Conservation (phyloP, 352 stramenopile genomes). For the Phytophthora meadii region DNA sequence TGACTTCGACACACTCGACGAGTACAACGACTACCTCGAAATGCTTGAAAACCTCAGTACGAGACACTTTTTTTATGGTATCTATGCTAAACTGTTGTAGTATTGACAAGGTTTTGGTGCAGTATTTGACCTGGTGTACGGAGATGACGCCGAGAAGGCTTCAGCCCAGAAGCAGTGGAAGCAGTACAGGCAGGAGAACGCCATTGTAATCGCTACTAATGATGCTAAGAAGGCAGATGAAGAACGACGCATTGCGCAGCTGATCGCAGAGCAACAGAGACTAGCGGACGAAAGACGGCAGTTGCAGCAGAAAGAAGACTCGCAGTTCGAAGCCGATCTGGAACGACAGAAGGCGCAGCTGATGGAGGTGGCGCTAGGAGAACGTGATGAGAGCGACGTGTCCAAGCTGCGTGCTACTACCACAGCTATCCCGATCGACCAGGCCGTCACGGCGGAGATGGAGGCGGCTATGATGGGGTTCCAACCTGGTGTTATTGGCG, state of each 20-base stretch:
- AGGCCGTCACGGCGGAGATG: conserved; percentile 89
- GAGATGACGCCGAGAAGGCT: conserved; percentile 73
- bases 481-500: conserved; percentile 74
- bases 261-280: conserved; percentile 85
- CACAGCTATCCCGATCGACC: conserved; percentile 85
- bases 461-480: conserved; percentile 91
- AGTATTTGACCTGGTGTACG: conserved; percentile 90
- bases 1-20: conserved; percentile 86
- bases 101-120: conserved; percentile 16
- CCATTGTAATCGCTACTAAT: conserved; percentile 84
- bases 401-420: conserved; percentile 76
- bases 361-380: conserved; percentile 86
- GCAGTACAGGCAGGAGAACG: conserved; percentile 84
- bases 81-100: not conserved
- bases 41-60: conserved; percentile 86
- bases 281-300: conserved; percentile 77
- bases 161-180: conserved; percentile 87
- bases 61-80: not conserved
- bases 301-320: conserved; percentile 82
- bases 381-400: conserved; percentile 84
- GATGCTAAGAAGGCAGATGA: conserved; percentile 88
- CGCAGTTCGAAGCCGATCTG: conserved; percentile 82
- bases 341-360: conserved; percentile 84
- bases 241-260: conserved; percentile 84
- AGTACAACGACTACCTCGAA: conserved; percentile 90